Percentiles rank a stretch among this genome's conserved stretches.
phyloP scores from a whole-genome alignment of 345 rosid genomes.

The Brassica nigra region DNA sequence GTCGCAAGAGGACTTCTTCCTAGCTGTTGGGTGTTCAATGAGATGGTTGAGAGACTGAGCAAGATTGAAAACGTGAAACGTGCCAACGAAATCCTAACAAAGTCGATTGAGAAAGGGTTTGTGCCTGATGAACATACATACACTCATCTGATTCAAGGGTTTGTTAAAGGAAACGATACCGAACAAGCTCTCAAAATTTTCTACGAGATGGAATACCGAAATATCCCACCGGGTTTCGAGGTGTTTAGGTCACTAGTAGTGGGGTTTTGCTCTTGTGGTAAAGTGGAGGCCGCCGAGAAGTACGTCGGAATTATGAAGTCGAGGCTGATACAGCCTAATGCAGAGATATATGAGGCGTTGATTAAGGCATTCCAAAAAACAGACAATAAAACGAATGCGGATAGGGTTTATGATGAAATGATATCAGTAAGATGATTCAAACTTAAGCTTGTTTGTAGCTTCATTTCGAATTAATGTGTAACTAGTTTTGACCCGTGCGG shows the following conservation, averaged over 20 bases:
- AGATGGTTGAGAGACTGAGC: conserved; percentile 49
- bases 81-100: conserved; percentile 54
- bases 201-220: conserved; percentile 66
- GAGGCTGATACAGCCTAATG: conserved; percentile 40
- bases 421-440: conserved; percentile 9
- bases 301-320: conserved; percentile 51
- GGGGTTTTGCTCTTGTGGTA: conserved; percentile 55
- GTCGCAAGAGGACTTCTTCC: conserved; percentile 52
- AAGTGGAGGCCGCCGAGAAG: conserved; percentile 57
- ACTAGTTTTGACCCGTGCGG: conserved; percentile 19
- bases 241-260: conserved; percentile 49
- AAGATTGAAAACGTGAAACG: conserved; percentile 41
- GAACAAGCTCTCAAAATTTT: conserved; percentile 68
- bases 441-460: not conserved
- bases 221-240: conserved; percentile 45
- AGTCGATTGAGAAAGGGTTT: conserved; percentile 59
- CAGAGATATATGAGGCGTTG: conserved; percentile 48
- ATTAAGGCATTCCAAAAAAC: conserved; percentile 33
- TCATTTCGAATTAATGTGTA: not conserved
- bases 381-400: conserved; percentile 44
- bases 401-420: conserved; percentile 52
- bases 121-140: conserved; percentile 53
- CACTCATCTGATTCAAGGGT: conserved; percentile 52
- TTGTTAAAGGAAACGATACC: conserved; percentile 44
- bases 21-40: conserved; percentile 51